These are phyloP conservation scores for Orbilia javanica DNA, from an alignment of 2,329 filamentous ascomycete species.

Conservation along the genomic window DNA sequence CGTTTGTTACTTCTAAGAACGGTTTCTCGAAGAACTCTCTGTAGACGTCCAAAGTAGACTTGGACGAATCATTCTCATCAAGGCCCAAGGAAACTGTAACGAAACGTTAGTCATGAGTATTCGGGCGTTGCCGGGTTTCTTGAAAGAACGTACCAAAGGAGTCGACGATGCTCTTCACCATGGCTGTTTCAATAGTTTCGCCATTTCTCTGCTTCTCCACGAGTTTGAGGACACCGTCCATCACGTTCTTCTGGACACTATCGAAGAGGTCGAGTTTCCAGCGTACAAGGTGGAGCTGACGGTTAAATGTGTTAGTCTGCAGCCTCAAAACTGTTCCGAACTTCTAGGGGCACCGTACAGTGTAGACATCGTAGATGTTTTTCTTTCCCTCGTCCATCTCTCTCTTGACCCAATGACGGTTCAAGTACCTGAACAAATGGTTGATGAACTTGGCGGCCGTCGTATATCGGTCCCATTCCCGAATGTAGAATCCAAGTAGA, in stretches of 20 bases:
- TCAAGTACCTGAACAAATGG: constrained; percentile 94
- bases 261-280: constrained; percentile 94
- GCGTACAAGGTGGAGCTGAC: constrained; percentile 83
- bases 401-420: constrained; percentile 98
- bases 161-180: constrained; percentile 97
- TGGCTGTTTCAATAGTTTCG: constrained; percentile 95
- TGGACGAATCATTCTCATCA: constrained; percentile 91
- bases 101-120: not conserved
- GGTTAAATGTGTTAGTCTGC: not conserved
- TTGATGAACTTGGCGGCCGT: constrained; percentile 97
- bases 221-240: constrained; percentile 92
- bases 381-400: constrained; percentile 99
- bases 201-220: constrained; percentile 97
- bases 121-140: not conserved
- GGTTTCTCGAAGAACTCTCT: constrained; percentile 91
- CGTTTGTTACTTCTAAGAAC: constrained; percentile 84
- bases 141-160: constrained; percentile 72
- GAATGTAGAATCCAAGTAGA: constrained; percentile 90
- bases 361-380: constrained; percentile 98
- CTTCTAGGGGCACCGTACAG: constrained; percentile 64
- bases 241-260: constrained; percentile 85
- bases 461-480: constrained; percentile 96
- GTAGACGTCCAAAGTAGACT: constrained; percentile 96
- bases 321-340: not conserved
- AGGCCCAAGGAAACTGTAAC: constrained; percentile 82